Base-by-base conservation (phyloP, 2,329 filamentous ascomycete species). In the Cyphellophora europaea region DNA sequence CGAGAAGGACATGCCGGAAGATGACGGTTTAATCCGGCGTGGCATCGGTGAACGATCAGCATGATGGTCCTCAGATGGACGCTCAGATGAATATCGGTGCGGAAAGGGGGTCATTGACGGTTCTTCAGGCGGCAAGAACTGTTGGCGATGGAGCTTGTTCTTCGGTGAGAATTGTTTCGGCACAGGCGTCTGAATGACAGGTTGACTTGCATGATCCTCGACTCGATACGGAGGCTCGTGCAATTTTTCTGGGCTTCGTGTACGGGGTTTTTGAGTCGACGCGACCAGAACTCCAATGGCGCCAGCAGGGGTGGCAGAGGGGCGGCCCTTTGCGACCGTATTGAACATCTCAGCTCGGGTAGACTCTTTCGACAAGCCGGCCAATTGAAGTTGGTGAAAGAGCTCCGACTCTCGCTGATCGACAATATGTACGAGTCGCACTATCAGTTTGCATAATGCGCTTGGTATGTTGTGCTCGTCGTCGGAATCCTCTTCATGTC, bases 231-330 rank as follows among this genome's bases (percentile, higher is more conserved):
- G 21, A 25, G 21, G n/a, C 8, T n/a, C 21, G 14, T 52, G 33
- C 14, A 25, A 8, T 18, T 32, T 32, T 51, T 48, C 13, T 46
- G 60, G 57, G 14, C 57, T 34, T 25, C 17, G 32, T 6, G 6
- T 19, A 3, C n/a, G 17, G 14, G 27, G 29, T n/a, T 37, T 21
- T 21, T 49, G 48, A 8, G 48, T 50, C 4, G 48, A 50, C 12
- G 46, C 47, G 12, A 50, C 45, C 6, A 50, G 38, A 13, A 34
- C 32, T 13, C 19, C 32, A 12, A 15, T 27, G 18, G 6, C 12
- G n/a, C n/a, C n/a, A 19, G 16, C 30, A 11, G 19, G 15, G 6
- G 14, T 12, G 6, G 19, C 23, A 16, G 30, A 11, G 16, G 18
- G 10, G 23, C 2, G 16, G 25, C 27, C 14, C 12, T 38, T 23